Base-by-base conservation (phyloP, 2,329 filamentous ascomycete species). In the Acrodontium crateriforme region DNA sequence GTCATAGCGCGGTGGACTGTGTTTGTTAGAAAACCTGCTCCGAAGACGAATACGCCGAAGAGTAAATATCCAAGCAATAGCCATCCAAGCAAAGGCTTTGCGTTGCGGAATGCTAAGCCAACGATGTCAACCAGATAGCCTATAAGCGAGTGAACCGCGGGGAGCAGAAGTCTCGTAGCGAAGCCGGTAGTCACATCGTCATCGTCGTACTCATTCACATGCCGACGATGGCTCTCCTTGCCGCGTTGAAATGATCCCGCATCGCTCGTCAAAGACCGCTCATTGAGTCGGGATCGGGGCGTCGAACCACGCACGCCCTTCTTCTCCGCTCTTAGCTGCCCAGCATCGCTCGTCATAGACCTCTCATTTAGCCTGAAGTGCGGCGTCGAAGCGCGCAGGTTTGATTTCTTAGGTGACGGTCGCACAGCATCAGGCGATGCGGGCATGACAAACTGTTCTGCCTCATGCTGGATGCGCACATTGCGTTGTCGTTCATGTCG, bases 31-130 rank as follows among this genome's bases (percentile, higher is more conserved):
- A 77, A 65, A 45, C 73, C 77, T 24, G 69, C 65, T 2, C 67
- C 59, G 13, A 79, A 55, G 20, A 75, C 67, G 26, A 71, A 49
- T 12, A 66, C 58, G 26, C 72, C 71, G 16, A 72, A 58, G 18
- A 69, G 58, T 9, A 80, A 51, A 44, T 77, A 76, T 24, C 72
- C 47, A 9, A 75, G 65, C 9, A 83, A 50, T 2, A 71, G 47
- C 33, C 74, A 57, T 6, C 71, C 71, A 14, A 83, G 55, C 0
- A 79, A 65, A 24, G 69, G 72, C 49, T 79, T 76, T 3, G 74
- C 57, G 30, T 73, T 68, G 11, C 63, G 59, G 26, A 82, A 60
- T 3, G 73, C 67, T 29, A 74, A 62, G 4, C 59, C 58, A 9
- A 78, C 35, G 10, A 80, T 58, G 16, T 69, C 69, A 2, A 69